Percentiles rank a stretch among this genome's conserved stretches.
These are phyloP conservation scores for Cryptococcus neoformans DNA, from an alignment of 1,284 basidiomycete species.

Conservation along the genomic window DNA sequence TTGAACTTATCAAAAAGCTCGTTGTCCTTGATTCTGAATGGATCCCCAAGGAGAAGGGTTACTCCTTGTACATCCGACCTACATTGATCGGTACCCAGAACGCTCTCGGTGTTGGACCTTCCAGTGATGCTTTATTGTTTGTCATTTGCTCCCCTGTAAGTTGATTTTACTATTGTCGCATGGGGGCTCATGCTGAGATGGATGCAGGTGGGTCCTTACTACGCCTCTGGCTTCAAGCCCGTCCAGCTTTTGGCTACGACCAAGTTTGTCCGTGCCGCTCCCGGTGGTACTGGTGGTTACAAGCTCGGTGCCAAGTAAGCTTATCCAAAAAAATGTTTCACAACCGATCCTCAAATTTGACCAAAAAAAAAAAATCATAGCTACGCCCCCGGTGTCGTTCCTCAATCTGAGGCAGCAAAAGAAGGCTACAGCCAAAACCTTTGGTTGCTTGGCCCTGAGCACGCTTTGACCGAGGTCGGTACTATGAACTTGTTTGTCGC, in stretches of 20 bases:
- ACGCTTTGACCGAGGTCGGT: constrained; percentile 74
- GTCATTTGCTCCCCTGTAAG: constrained; percentile 82
- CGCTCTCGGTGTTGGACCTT: constrained; percentile 82
- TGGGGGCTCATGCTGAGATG: neutral
- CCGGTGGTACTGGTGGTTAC: constrained; percentile 88
- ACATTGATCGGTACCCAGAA: constrained; percentile 82
- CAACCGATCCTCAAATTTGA: neutral
- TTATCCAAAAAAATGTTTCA: neutral
- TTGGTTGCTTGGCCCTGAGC: constrained; percentile 86
- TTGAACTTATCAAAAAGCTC: constrained; percentile 85
- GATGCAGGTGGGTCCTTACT: constrained; percentile 75
- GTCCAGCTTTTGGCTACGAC: constrained; percentile 89
- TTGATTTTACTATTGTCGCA: constrained; percentile 1
- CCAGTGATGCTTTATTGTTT: constrained; percentile 84
- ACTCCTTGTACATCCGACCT: constrained; percentile 85
- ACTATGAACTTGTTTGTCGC: constrained; percentile 97
- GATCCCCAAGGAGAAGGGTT: constrained; percentile 86
- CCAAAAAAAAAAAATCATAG: constrained; percentile 17
- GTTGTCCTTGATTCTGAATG: constrained; percentile 83
- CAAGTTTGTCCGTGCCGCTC: constrained; percentile 82
- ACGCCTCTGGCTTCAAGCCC: constrained; percentile 92
- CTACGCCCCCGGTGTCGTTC: constrained; percentile 84
- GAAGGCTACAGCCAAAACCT: constrained; percentile 92
- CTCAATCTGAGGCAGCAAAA: constrained; percentile 78
- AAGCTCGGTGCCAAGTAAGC: constrained; percentile 78